Evolutionary conservation across 2,329 filamentous ascomycete species (phyloP).

Genomic region (Aspergillus alliaceus): DNA sequence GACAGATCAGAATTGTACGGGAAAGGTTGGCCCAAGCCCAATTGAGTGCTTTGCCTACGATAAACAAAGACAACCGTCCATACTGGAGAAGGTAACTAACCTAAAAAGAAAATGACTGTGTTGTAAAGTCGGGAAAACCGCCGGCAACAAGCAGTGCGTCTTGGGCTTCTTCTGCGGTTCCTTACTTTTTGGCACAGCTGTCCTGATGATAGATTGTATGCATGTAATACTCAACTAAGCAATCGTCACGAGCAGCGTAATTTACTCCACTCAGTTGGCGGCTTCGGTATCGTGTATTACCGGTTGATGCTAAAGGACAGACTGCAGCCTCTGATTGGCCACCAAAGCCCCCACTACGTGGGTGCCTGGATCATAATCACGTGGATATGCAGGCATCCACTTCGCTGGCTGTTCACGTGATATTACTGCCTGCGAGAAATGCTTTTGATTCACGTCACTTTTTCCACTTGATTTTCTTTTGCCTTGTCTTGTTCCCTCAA

Average conservation of each 20-base stretch:
- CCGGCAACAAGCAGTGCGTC: slow-evolving; percentile 3
- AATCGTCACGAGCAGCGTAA: slow-evolving; percentile 11
- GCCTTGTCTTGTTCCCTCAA: not conserved
- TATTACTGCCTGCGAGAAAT: slow-evolving; percentile 2
- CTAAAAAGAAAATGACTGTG: not conserved
- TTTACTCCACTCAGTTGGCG: slow-evolving; percentile 5
- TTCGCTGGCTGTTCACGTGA: slow-evolving; percentile 20
- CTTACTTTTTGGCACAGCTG: slow-evolving; percentile 12
- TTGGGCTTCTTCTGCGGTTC: slow-evolving; percentile 3
- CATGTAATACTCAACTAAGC: slow-evolving; percentile 3
- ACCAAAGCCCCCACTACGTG: not conserved
- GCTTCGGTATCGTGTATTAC: slow-evolving; percentile 23
- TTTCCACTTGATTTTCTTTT: slow-evolving; percentile 17
- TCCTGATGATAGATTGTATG: slow-evolving; percentile 14
- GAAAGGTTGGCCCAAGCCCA: not conserved
- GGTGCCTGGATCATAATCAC: slow-evolving; percentile 19
- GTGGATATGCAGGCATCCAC: slow-evolving; percentile 5
- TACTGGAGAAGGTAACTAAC: slow-evolving; percentile 1
- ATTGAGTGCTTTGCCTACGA: not conserved
- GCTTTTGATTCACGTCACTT: slow-evolving; percentile 32
- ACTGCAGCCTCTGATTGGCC: slow-evolving; percentile 32
- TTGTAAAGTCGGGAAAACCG: not conserved
- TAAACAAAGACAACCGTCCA: not conserved
- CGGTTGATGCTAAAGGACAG: slow-evolving; percentile 28
- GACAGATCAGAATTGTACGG: not conserved